Evolutionary conservation across 2,329 filamentous ascomycete genomes (phyloP), one percentile per base, ranked within the genome.

Genomic region (Xylaria hypoxylon): DNA sequence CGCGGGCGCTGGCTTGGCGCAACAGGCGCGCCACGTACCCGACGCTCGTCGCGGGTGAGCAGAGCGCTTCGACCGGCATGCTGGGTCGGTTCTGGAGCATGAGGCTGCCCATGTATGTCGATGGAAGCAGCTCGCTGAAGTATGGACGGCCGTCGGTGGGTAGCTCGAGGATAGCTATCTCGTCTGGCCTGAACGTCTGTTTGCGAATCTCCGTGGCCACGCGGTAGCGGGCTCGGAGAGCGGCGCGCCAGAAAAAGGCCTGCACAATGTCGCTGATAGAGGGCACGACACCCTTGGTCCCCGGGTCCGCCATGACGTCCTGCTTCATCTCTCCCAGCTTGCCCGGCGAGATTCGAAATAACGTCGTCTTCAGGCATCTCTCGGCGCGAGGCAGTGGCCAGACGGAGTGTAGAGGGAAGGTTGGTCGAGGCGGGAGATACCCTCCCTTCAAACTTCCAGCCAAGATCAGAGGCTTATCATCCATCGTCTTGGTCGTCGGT

Each of bases 261-360:
- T 81, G 78, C 1, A 81, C 68, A 8, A 80, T 78, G 48, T 81
- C 80, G 62, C 75, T 80, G 26, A 79, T 69, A 0, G 79, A 80
- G 0, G 74, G 70, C 17, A 67, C 66, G 6, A 69, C 60, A 0
- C 72, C 71, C 24, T 76, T 75, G 2, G 73, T 69, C 15, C 71
- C 68, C 0, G 71, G 68, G 42, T 77, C 74, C 0, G 67, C 64
- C 0, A 73, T 13, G 0, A 78, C 74, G 2, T 79, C 71, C 11
- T 75, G 64, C 59, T 79, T 77, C 38, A 80, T 63, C 0, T 74
- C 78, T 6, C 76, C 76, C 33, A 80, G 64, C 0, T 75, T 79
- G 3, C 77, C 74, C 7, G 71, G 60, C 5, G 74, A 59, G n/a
- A 80, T 76, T 1, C 75, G 63, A 57, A 80, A 79, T 3, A 77